A percentile compares a stretch with the other conserved stretches of the same genome.
These are phyloP conservation scores for Cichorium intybus DNA, from an alignment of 140 eudicot species.

Conservation along the genomic window DNA sequence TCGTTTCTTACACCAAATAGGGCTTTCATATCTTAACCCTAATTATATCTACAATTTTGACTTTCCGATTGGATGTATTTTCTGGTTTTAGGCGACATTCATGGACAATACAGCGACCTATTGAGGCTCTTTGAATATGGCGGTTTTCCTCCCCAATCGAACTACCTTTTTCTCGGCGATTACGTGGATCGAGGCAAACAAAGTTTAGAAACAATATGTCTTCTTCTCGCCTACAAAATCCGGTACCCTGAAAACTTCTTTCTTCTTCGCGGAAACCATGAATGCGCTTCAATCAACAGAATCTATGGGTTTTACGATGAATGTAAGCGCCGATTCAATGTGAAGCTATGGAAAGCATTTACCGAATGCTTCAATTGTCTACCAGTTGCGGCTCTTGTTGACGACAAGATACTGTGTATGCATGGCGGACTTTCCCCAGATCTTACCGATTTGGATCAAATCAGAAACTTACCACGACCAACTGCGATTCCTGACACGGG, in stretches of 20 bases:
- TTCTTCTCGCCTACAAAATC: constrained; percentile 80
- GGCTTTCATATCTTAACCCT: background rate
- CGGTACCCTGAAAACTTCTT: constrained; percentile 81
- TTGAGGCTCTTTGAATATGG: constrained; percentile 83
- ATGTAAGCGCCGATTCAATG: constrained; percentile 84
- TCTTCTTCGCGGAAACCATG: constrained; percentile 85
- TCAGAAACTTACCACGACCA: constrained; percentile 73
- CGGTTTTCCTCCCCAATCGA: constrained; percentile 81
- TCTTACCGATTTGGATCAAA: constrained; percentile 62
- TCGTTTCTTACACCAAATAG: constrained; percentile 8
- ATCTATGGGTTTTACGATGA: constrained; percentile 86
- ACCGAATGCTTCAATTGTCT: constrained; percentile 85
- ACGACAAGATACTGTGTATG: constrained; percentile 92
- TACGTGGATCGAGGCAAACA: constrained; percentile 87
- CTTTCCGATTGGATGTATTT: too few relatives aligned
- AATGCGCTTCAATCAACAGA: constrained; percentile 82
- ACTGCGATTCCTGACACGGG: constrained; percentile 83
- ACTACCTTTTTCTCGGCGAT: constrained; percentile 81
- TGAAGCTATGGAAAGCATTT: constrained; percentile 80
- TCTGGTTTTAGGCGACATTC: constrained; percentile 73
- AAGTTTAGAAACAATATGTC: constrained; percentile 85
- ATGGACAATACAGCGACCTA: constrained; percentile 84
- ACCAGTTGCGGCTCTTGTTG: constrained; percentile 85
- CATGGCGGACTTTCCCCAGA: constrained; percentile 96
- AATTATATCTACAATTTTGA: background rate